Base-by-base conservation (phyloP, 164 flowering plant species). In the Aristolochia contorta region DNA sequence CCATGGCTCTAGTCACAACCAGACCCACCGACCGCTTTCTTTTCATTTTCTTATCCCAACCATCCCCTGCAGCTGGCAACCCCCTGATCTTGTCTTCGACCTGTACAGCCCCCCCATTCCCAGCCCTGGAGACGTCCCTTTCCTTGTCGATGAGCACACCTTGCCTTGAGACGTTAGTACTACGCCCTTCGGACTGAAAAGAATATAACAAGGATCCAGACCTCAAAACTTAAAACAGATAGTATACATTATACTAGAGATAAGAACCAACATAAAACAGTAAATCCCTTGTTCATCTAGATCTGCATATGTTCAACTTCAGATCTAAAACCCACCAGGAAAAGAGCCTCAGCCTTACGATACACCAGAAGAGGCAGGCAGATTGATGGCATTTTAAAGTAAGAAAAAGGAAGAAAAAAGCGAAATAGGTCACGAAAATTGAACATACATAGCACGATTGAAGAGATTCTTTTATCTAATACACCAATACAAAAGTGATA, bases 31-130 rank as follows among this genome's bases (percentile, higher is more conserved):
- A 85, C 45, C 95, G 95, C 64, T 84, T 91, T 67, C 87, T 81
- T 79, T 84, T 91, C 88, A 85, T 84, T 69, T 79, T 89, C 59
- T 73, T 85, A 62, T 89, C 97, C 97, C 94, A 91, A 1, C 92
- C 84, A 59, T 91, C 97, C 22, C 86, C 89, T 58, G 81, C 89
- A 64, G 84, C 83, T 64, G 94, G 87, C 63, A 89, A 68, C 59
- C 80, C 82, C 20, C 89, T 81, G 45, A 78, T 76, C 78, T 85
- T 89, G 65, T 89, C 97, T 67, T 89, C 96, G 63, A 69, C 74
- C 48, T 72, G 57, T 69, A 79, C 81, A 64, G 85, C 72, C 56
- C 63, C 76, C 57, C 75, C 79, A 72, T 66, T 75, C 27, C 71
- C 77, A 67, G 84, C 84, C 65, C 78, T 86, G 23, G 62, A 72